phyloP scores from a whole-genome alignment of 83 land plant genomes.

The Picea mariana region DNA sequence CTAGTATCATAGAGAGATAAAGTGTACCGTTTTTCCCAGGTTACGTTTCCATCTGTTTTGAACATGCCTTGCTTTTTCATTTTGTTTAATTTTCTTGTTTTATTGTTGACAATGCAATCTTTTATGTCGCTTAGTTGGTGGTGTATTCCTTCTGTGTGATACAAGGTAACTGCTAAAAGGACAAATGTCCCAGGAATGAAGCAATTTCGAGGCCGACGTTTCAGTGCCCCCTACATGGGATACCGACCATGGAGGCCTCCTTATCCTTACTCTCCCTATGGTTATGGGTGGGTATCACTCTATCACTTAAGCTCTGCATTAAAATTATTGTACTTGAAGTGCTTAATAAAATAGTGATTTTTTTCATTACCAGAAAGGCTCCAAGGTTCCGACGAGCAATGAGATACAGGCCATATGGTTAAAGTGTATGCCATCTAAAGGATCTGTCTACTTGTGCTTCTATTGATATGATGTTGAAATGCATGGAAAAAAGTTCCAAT shows the following conservation, averaged over 20 bases:
- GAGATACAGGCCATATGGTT: slow-evolving; percentile 61
- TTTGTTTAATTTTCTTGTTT: neutral
- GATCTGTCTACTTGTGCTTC: slow-evolving; percentile 1
- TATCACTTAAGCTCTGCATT: neutral
- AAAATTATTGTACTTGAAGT: neutral
- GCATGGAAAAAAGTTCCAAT: slow-evolving; percentile 7
- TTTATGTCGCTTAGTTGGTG: neutral
- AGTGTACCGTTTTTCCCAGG: neutral
- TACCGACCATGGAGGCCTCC: slow-evolving; percentile 52
- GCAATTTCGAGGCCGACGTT: slow-evolving; percentile 64
- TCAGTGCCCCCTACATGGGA: slow-evolving; percentile 31
- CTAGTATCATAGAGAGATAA: too few relatives aligned
- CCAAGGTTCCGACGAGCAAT: slow-evolving; percentile 69
- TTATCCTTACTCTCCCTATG: slow-evolving; percentile 60
- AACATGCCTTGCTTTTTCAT: neutral
- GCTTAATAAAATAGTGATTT: neutral
- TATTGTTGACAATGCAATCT: neutral
- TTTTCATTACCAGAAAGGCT: slow-evolving; percentile 39
- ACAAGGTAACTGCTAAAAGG: slow-evolving; percentile 78
- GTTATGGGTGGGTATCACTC: slow-evolving; percentile 60
- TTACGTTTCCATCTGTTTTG: neutral
- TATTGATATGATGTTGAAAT: neutral
- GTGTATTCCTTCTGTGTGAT: slow-evolving; percentile 13
- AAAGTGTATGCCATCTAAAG: neutral
- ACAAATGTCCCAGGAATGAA: slow-evolving; percentile 90